phyloP scores from a whole-genome alignment of 495 filamentous ascomycete genomes.

The Alectoria sarmentosa region DNA sequence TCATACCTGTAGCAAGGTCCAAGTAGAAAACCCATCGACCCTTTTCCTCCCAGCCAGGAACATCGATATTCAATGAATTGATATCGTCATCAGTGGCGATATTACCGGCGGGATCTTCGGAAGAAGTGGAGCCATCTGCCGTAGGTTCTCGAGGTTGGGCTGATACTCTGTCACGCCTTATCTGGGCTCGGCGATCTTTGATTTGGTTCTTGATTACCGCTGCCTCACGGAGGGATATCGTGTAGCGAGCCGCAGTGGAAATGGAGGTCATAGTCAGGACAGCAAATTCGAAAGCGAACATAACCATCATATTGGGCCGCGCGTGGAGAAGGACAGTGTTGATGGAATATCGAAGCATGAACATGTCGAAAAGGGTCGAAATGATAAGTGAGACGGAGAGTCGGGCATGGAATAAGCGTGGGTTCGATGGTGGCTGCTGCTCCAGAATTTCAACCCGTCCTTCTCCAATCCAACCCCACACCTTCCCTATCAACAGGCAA shows the following conservation, averaged over 20 bases:
- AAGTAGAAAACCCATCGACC: conserved; percentile 87
- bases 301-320: conserved; percentile 97
- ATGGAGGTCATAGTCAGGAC: conserved; percentile 71
- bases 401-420: conserved; percentile 79
- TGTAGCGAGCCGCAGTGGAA: conserved; percentile 72
- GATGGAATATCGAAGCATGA: conserved; percentile 72
- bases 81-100: conserved; percentile 66
- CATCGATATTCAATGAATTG: conserved; percentile 88
- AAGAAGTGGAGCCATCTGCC: conserved; percentile 1
- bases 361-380: conserved; percentile 67
- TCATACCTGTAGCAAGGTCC: conserved; percentile 72
- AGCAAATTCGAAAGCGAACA: conserved; percentile 98
- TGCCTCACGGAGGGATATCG: conserved; percentile 71
- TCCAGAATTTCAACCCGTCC: conserved; percentile 90
- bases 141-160: neutral
- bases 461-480: conserved; percentile 97
- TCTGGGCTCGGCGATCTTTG: conserved; percentile 56
- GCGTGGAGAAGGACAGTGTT: conserved; percentile 76
- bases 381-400: conserved; percentile 70
- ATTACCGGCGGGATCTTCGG: conserved; percentile 30
- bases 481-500: conserved; percentile 81
- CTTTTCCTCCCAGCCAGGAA: conserved; percentile 95
- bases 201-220: conserved; percentile 65
- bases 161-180: conserved; percentile 54
- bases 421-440: conserved; percentile 89